Base-by-base conservation (phyloP, 179 eudicot species). In the Vitellaria paradoxa region DNA sequence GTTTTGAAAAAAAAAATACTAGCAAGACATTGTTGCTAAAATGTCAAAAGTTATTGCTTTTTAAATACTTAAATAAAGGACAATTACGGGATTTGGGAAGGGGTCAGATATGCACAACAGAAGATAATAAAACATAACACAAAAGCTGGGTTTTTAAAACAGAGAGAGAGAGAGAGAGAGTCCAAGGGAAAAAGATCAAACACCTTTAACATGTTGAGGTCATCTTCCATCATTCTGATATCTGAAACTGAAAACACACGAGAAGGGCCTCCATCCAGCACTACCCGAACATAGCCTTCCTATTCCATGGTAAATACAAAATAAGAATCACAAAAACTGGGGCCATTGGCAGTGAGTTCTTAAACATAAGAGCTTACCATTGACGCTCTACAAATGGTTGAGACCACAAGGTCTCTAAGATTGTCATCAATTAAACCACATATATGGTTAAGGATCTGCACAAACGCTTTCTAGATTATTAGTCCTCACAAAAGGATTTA, bases 231-330 rank as follows among this genome's bases (percentile, higher is more conserved):
- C 85, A 88, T 76, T 10, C 71, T 61, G 76, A 91, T 63, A 82
- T 94, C 98, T 12, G 89, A 80, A 82, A 85, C 85, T 59, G 94
- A 89, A 88, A 92, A 92, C 45, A 94, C 97, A 74, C 97, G 90
- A 40, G 96, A 89, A 77, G 98, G 98, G 56, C 98, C 98, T 76
- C 98, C 98, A 82, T 94, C 97, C 42, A 94, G 88, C 85, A 94
- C 77, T 26, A 94, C 90, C 97, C 98, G 89, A 53, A 90, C 90
- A 87, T 83, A 92, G 77, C 93, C 97, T 82, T 94, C 98, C 98
- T 94, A 86, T 77, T 83, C 20, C 77, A 72, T 37, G 24, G 55
- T 69, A 53, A 13, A 23, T 56, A 56, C 53, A 57, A 74, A 68
- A 80, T 81, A 70, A 86, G 82, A 81, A 65, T n/a, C 73, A 63